Base-by-base conservation (phyloP, 345 rosid species). In the Combretum micranthum region DNA sequence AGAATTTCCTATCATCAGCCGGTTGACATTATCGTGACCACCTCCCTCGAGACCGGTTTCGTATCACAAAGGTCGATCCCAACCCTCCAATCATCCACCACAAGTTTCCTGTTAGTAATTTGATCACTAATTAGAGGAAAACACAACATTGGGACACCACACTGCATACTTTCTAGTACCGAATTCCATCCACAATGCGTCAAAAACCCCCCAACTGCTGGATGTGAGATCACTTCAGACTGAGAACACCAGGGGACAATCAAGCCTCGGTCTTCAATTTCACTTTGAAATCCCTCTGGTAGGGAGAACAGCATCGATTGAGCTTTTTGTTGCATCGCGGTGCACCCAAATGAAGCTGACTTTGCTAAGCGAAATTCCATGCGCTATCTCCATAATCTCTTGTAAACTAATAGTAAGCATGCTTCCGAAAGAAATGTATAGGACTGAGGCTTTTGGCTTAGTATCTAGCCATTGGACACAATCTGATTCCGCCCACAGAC, bases 161-260 rank as follows among this genome's bases (percentile, higher is more conserved):
- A 78, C 90, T 90, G 81, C 21, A 72, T 64, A 15, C 84, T 74
- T 57, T 87, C 96, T 20, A 82, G 52, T 1, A 77, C 69, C 15
- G 96, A 90, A 44, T 90, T 85, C 93, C 97, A 87, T 11, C 94
- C 96, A 51, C 97, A 85, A 20, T 90, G 97, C 0, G 72, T 87
- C 48, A 85, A 64, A 66, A 90, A 85, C 25, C 89, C 97, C 50
- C 96, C 94, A 18, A 83, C 58, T 0, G 94, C 77, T 0, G 44
- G 64, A 47, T 90, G 90, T 20, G 84, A 61, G 58, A 87, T 15
- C 21, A 83, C 88, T 11, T 58, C 62, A 54, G 61, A 76, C 42
- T 90, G 96, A 56, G 76, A 59, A 52, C 97, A 90, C 96, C 97
- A 90, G 1, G 87, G 71, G n/a, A 85, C 66, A 57, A 87, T 73